These are phyloP conservation scores for Lipomyces kockii DNA, from an alignment of 805 yeast genomes.

Conservation along the genomic window DNA sequence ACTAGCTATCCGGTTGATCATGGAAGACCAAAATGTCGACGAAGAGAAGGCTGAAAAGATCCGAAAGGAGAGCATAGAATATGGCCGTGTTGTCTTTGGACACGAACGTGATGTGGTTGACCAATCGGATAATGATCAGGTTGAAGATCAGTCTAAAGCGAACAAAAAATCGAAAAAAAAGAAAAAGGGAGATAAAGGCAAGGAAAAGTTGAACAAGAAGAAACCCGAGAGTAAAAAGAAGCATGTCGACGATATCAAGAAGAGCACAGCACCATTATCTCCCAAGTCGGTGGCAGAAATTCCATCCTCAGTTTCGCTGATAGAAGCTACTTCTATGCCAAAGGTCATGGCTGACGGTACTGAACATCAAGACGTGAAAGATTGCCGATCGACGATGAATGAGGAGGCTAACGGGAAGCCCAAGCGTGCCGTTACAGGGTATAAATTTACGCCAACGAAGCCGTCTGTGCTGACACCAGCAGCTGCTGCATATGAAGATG, in stretches of 20 bases:
- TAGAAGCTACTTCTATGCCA: not conserved
- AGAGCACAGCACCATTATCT: not conserved
- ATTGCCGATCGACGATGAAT: slow-evolving; percentile 47
- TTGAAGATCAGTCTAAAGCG: not conserved
- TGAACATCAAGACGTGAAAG: slow-evolving; percentile 80
- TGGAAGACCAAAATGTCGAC: slow-evolving; percentile 29
- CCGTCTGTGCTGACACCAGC: not conserved
- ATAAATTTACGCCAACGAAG: not conserved
- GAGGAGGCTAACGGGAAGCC: too few species aligned
- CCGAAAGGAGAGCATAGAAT: slow-evolving; percentile 29
- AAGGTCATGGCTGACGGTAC: slow-evolving; percentile 62
- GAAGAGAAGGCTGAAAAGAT: slow-evolving; percentile 26
- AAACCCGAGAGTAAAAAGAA: slow-evolving; percentile 1
- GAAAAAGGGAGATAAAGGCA: not conserved
- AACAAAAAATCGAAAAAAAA: not conserved
- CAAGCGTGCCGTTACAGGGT: not conserved
- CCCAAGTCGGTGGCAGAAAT: not conserved
- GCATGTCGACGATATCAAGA: slow-evolving; percentile 6
- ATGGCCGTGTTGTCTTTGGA: slow-evolving; percentile 28
- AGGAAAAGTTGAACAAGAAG: not conserved
- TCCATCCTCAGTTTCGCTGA: not conserved
- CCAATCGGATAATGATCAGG: not conserved
- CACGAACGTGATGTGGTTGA: slow-evolving; percentile 1
- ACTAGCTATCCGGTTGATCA: slow-evolving; percentile 31
- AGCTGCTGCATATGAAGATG: not conserved